phyloP scores from a whole-genome alignment of 345 rosid species.

The Populus alba region DNA sequence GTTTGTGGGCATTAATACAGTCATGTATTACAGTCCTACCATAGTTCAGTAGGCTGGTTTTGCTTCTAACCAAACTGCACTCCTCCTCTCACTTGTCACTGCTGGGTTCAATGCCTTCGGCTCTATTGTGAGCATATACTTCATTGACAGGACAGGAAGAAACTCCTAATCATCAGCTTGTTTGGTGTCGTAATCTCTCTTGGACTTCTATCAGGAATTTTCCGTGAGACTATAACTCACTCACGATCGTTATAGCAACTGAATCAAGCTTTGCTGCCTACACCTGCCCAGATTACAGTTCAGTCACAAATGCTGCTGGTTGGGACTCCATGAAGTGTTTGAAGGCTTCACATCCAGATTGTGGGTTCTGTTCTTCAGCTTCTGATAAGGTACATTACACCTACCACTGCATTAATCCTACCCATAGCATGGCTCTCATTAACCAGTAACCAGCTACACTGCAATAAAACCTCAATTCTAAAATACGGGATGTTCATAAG shows the following conservation, averaged over 20 bases:
- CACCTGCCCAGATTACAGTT: conserved; percentile 57
- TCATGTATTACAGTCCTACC: conserved; percentile 90
- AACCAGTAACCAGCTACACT: not conserved
- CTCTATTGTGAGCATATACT: conserved; percentile 63
- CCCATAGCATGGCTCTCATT: not conserved
- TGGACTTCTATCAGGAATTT: conserved; percentile 59
- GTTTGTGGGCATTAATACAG: conserved; percentile 86
- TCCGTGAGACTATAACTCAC: conserved; percentile 53
- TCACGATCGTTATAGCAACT: conserved; percentile 39
- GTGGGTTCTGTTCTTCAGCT: conserved; percentile 77
- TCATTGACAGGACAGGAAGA: conserved; percentile 75
- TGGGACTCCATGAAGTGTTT: conserved; percentile 87
- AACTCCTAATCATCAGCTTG: conserved; percentile 63
- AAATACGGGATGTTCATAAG: too few species aligned
- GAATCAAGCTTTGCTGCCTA: conserved; percentile 37
- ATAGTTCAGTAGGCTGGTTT: conserved; percentile 79
- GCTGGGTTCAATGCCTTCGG: conserved; percentile 75
- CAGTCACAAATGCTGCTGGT: conserved; percentile 19
- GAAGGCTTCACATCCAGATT: conserved; percentile 56
- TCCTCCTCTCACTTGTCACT: conserved; percentile 65
- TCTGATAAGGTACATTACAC: conserved; percentile 49
- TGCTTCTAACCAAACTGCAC: conserved; percentile 80
- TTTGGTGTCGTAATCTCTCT: conserved; percentile 58
- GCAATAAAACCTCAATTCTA: too few species aligned
- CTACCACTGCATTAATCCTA: too few species aligned